Evolutionary conservation across 768 basidiomycete species (phyloP).

Genomic region (Leucocoprinus sp.): DNA sequence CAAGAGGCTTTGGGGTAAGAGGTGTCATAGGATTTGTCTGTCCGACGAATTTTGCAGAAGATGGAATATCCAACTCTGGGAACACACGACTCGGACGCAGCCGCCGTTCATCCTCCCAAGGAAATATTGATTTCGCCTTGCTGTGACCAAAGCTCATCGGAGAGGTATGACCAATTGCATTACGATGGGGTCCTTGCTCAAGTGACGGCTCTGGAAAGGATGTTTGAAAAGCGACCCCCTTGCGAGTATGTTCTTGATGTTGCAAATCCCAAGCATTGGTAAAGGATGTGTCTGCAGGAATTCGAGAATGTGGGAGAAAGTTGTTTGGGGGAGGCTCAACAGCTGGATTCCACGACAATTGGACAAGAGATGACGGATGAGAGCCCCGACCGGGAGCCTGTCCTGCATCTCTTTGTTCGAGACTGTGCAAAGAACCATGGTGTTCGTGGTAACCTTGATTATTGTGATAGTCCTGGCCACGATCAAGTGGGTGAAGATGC

Average conservation of each 20-base stretch:
- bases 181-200: conserved; percentile 68
- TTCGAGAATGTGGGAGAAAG: conserved; percentile 45
- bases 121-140: conserved; percentile 77
- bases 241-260: conserved; percentile 15
- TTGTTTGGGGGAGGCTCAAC: conserved; percentile 69
- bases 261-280: conserved; percentile 79
- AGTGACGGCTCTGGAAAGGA: conserved; percentile 56
- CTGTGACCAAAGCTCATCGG: conserved; percentile 54
- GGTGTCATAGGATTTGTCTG: conserved; percentile 8
- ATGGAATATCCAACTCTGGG: conserved; percentile 53
- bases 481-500: not conserved
- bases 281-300: conserved; percentile 72
- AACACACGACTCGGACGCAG: conserved; percentile 64
- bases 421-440: conserved; percentile 11
- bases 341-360: conserved; percentile 75
- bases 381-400: not conserved
- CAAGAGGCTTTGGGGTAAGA: conserved; percentile 26
- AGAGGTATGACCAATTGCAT: conserved; percentile 45
- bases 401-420: too few species aligned
- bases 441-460: conserved; percentile 14
- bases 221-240: conserved; percentile 48
- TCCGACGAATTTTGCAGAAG: conserved; percentile 36
- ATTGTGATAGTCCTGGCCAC: conserved; percentile 5
- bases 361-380: conserved; percentile 51
- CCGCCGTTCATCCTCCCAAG: conserved; percentile 86